Base-by-base conservation (phyloP, 306 rosid species). In the Glycine tomentella region DNA sequence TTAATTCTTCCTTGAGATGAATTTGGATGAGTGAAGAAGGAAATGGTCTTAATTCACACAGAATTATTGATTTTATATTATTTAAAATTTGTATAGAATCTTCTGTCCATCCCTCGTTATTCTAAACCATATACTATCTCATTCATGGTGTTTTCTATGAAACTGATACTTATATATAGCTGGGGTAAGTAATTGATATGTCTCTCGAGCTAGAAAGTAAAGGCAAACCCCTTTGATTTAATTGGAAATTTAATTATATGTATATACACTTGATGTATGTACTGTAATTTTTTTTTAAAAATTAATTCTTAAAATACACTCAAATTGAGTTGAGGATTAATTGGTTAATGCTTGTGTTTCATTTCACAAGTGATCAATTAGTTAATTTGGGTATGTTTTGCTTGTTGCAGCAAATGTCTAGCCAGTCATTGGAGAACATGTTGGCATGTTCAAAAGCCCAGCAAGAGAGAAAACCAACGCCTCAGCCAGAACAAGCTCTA, bases 401-500 rank as follows among this genome's bases (percentile, higher is more conserved):
- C 36, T 51, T 76, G 48, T 40, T 67, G 46, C 96, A 95, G 99
- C 97, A 95, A 86, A 92, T 93, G 91, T 76, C 89, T 59, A 70
- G 58, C 49, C 86, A 93, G 49, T 90, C 98, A 58, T 81, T 91
- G 80, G 97, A 92, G 75, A 90, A 87, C 87, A 93, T 95, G 96
- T 14, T 95, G 80, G 90, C 63, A 25, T 81, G 92, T 79, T 82
- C 97, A 62, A 93, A 89, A 82, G 55, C 85, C 88, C 90, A 86
- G 73, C 91, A 85, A 7, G 91, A 87, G 73, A 87, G 81, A 79
- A 92, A 92, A 59, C 86, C 92, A 55, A 89, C 88, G 77, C 98
- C 98, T 4, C 91, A 88, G 17, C 98, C 97, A 34, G 98, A 95
- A 36, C 96, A 93, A 75, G 97, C 97, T 12, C 85, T 85, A 34